A percentile compares a stretch with the other conserved stretches of the same genome.
Conservation (phyloP, 192 early-diverging fungal genomes). For the Paraglomus brasilianum region DNA sequence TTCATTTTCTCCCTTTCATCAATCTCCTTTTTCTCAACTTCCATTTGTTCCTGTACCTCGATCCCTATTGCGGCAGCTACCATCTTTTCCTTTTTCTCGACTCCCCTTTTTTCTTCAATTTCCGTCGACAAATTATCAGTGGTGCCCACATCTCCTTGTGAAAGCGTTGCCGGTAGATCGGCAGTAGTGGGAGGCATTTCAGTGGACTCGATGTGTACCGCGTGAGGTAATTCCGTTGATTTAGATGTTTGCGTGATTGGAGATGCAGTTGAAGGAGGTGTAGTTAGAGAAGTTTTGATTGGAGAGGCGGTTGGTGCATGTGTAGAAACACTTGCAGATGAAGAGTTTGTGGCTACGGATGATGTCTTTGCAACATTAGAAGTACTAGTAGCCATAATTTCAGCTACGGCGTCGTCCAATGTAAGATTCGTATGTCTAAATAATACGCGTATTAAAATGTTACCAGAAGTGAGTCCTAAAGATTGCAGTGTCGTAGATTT, state of each 20-base stretch:
- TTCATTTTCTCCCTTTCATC: too few relatives aligned
- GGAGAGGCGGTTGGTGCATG: constrained; percentile 8
- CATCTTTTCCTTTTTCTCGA: too few relatives aligned
- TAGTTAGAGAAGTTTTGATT: background rate
- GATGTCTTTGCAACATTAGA: constrained; percentile 4
- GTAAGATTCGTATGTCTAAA: constrained; percentile 53
- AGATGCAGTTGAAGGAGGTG: constrained; percentile 8
- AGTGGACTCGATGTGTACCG: background rate
- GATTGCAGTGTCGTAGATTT: constrained; percentile 67
- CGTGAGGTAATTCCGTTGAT: background rate
- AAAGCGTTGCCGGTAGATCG: too few relatives aligned
- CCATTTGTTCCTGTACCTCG: too few relatives aligned
- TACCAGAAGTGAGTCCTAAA: constrained; percentile 68
- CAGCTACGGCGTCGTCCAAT: constrained; percentile 48
- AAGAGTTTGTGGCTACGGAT: background rate
- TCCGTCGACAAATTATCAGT: too few relatives aligned
- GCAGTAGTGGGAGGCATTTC: background rate
- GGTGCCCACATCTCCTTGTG: too few relatives aligned
- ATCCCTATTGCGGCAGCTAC: too few relatives aligned
- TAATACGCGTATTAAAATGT: constrained; percentile 67
- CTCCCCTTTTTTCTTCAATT: too few relatives aligned
- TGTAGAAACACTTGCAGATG: too few relatives aligned
- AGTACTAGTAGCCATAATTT: constrained; percentile 34
- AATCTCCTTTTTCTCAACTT: too few relatives aligned
- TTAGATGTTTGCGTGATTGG: background rate